Evolutionary conservation across 2,329 filamentous ascomycete genomes (phyloP).

Genomic region (Talaromyces rugulosus): DNA sequence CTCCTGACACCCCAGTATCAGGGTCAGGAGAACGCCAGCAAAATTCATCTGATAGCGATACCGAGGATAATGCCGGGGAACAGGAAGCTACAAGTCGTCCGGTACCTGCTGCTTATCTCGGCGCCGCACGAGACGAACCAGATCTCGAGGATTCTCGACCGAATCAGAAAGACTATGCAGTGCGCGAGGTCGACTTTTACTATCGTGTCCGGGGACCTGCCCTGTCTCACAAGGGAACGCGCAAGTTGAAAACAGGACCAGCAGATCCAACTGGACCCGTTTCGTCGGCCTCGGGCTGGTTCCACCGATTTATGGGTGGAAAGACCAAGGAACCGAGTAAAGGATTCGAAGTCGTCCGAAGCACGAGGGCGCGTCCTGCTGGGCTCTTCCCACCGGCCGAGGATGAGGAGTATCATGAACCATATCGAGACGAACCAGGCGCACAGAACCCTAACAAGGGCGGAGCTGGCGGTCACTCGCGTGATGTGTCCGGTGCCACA

Average conservation of each 20-base stretch:
- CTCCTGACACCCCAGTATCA: constrained; percentile 32
- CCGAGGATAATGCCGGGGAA: constrained; percentile 20
- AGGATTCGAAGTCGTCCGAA: constrained; percentile 94
- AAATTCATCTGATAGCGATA: constrained; percentile 32
- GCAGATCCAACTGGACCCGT: constrained; percentile 91
- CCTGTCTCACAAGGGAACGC: constrained; percentile 72
- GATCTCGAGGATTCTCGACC: constrained; percentile 46
- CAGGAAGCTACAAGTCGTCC: constrained; percentile 41
- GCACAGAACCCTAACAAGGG: constrained; percentile 11
- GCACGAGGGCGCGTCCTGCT: constrained; percentile 76
- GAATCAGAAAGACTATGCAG: constrained; percentile 79
- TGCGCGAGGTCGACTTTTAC: constrained; percentile 94
- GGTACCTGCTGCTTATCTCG: constrained; percentile 53
- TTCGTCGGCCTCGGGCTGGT: constrained; percentile 84
- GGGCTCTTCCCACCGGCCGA: constrained; percentile 54
- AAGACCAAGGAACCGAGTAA: constrained; percentile 94
- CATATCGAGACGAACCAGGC: constrained; percentile 55
- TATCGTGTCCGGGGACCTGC: constrained; percentile 89
- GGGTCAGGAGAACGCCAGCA: constrained; percentile 32
- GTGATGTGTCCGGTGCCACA: constrained; percentile 20
- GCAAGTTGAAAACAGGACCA: constrained; percentile 87
- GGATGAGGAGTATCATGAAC: constrained; percentile 59
- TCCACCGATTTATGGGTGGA: constrained; percentile 71
- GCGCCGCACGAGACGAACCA: constrained; percentile 51
- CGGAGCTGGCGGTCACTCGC: constrained; percentile 18